Evolutionary conservation across 805 yeast species (phyloP).

Genomic region (Metschnikowia bowlesiae): DNA sequence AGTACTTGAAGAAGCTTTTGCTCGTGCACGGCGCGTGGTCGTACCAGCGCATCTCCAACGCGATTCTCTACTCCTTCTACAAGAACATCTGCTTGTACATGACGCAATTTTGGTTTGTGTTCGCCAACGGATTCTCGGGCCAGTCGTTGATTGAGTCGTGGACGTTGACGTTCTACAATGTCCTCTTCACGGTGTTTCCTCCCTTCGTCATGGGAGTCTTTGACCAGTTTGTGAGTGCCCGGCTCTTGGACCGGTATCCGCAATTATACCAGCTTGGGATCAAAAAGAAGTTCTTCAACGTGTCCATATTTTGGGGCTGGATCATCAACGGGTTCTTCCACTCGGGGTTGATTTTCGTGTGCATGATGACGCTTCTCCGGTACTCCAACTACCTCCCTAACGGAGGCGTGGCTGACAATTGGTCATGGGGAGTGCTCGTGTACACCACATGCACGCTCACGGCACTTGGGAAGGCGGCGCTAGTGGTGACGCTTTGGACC

Average conservation of each 20-base stretch:
- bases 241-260: conserved; percentile 87
- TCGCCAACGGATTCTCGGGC: conserved; percentile 88
- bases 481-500: conserved; percentile 91
- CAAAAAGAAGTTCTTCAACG: conserved; percentile 81
- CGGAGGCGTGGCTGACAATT: conserved; percentile 78
- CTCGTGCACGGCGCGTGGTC: conserved; percentile 98
- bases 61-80: conserved; percentile 91
- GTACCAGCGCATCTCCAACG: conserved; percentile 88
- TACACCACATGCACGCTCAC: conserved; percentile 85
- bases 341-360: conserved; percentile 76
- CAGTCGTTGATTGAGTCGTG: conserved; percentile 96
- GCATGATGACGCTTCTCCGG: conserved; percentile 62
- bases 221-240: conserved; percentile 92
- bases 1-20: conserved; percentile 72
- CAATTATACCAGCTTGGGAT: conserved; percentile 91
- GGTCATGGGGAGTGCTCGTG: conserved; percentile 93
- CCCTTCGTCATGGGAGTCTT: conserved; percentile 95
- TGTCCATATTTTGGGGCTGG: conserved; percentile 96
- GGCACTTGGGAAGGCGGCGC: conserved; percentile 91
- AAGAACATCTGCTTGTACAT: conserved; percentile 92
- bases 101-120: conserved; percentile 98
- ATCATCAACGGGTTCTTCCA: conserved; percentile 92
- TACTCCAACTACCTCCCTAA: conserved; percentile 59
- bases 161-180: conserved; percentile 95
- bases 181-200: conserved; percentile 88